Evolutionary conservation across 1,139 yeast genomes (phyloP).

Genomic region (Suhomyces coccinellae): DNA sequence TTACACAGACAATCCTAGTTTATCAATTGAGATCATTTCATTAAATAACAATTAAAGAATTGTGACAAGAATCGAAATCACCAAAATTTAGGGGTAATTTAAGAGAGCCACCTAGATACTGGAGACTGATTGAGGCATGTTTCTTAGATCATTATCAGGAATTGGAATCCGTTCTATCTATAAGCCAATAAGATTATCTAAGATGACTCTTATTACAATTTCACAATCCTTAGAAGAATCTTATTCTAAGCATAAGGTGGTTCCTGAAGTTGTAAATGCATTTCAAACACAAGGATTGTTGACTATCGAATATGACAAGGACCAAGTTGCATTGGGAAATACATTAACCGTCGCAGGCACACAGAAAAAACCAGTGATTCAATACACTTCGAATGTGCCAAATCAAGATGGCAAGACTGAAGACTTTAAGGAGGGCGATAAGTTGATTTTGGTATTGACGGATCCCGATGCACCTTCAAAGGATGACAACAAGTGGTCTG

Average conservation of each 20-base stretch:
- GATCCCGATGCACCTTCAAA: conserved; percentile 95
- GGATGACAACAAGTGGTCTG: conserved; percentile 84
- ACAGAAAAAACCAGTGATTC: conserved; percentile 62
- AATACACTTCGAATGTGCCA: conserved; percentile 58
- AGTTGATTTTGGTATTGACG: conserved; percentile 73
- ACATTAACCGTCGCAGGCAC: conserved; percentile 64
- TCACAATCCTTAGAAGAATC: conserved; percentile 63
- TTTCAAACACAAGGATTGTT: conserved; percentile 48
- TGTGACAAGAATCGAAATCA: neutral
- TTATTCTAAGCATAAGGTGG: conserved; percentile 57
- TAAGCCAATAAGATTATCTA: conserved; percentile 8
- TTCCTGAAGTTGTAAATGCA: conserved; percentile 61
- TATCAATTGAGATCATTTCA: neutral
- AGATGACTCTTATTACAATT: conserved; percentile 55
- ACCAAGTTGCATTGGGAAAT: conserved; percentile 80
- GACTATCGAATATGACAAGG: conserved; percentile 50
- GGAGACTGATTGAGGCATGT: neutral
- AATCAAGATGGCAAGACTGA: conserved; percentile 38
- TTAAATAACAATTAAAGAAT: neutral
- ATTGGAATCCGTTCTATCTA: neutral
- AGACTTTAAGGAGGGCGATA: conserved; percentile 46
- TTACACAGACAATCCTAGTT: neutral
- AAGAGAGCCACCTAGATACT: no score
- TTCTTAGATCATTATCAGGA: neutral
- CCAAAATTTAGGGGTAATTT: neutral